Base-by-base conservation (phyloP, 148 eudicot genomes). In the Silene conica region DNA sequence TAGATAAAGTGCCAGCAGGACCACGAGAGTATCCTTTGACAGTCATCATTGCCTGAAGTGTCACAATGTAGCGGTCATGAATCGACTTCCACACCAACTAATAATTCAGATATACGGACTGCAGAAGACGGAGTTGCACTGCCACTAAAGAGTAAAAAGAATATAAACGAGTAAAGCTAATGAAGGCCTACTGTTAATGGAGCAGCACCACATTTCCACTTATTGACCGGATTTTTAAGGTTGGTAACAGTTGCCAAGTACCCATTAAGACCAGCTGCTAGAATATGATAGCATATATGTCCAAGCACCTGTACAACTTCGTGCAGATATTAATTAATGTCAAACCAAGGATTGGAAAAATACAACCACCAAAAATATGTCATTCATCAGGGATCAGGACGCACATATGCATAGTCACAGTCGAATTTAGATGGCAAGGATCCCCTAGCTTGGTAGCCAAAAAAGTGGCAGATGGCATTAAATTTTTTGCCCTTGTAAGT, bases 161-260 rank as follows among this genome's bases (percentile, higher is more conserved):
- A 16, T 38, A 0, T 78, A 73, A 63, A 19, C 25, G 61, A 43
- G 14, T 41, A 74, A 69, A 60, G 71, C 10, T 28, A 38, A 65
- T 5, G 13, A 25, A 64, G 56, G 86, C 41, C 31, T 87, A 95
- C 99, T 21, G 99, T 88, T 64, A 92, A 86, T 25, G 99, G 99
- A 82, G 99, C 97, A 72, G 99, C 99, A 70, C 97, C 99, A 83
- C 99, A 95, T 28, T 87, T 87, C 99, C 99, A 95, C 86, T 90
- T 90, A 77, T 92, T 90, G 16, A 82, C 85, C 19, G 97, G 96
- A 75, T 84, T 86, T 83, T 95, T 95, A 50, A 95, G 83, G 86
- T 95, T 95, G 41, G 92, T 95, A 70, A 90, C 77, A 71, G 99
- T 90, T 71, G 99, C 99, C 88, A 95, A 74, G 79, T 92, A 95